Evolutionary conservation across 495 filamentous ascomycete genomes (phyloP), one percentile per base, ranked within the genome.

Genomic region (Staphylotrichum tortipilum): DNA sequence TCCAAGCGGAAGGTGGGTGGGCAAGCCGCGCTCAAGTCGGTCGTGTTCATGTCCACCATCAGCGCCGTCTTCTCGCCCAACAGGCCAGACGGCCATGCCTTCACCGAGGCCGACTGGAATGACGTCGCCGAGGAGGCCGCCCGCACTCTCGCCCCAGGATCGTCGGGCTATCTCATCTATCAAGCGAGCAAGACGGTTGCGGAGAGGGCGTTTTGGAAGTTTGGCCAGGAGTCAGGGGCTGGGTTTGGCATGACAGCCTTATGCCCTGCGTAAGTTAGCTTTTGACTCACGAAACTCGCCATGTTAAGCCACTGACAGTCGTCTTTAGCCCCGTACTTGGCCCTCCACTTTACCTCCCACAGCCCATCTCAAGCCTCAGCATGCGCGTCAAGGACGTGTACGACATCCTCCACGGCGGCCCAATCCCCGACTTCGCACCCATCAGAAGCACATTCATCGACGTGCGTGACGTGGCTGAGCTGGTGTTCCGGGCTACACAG

Each of bases 41-140:
- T 55, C 2, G 81, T 89, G 17, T 85, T 85, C 65, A 70, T 80
- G 41, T 58, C 62, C 2, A 61, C 65, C 50, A 69, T 69, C 33
- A 71, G 68, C 29, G 65, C 67, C 28, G 62, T 66, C 1, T 69
- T 69, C 10, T 47, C 68, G 4, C 57, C 56, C 0, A 29, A 40
- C 28, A 26, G 33, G 15, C 44, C 44, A 0, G 44, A 52, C 2
- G 47, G 49, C 11, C 54, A 67, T 41, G 33, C 38, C n/a, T 67
- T 57, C 23, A 64, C 61, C 17, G 63, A 66, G 35, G 33, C 34
- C 3, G 64, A 70, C 50, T 70, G 67, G 67, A 67, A 67, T 54
- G 48, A 61, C 6, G 52, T 21, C 9, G 65, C 64, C 8, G 57
- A 67, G 47, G 26, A 44, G 23, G 42, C 59, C 12, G 51, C 59